Evolutionary conservation across 805 yeast genomes (phyloP).

Genomic region (Sugiyamaella boreocaroliniensis): DNA sequence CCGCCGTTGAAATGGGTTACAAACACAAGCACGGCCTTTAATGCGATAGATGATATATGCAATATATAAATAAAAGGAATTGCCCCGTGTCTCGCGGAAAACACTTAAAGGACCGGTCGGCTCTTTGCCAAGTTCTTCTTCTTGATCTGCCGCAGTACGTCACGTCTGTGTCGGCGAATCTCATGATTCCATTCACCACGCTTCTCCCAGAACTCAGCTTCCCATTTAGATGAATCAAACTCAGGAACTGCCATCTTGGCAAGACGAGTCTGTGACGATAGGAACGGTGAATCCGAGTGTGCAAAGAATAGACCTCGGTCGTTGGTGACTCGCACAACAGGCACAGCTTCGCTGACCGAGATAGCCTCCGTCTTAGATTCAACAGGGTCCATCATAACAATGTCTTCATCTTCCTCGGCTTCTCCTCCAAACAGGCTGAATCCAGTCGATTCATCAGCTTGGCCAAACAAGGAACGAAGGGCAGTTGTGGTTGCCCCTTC

Average conservation of each 20-base stretch:
- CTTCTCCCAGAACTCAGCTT: constrained; percentile 71
- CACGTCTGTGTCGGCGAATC: constrained; percentile 69
- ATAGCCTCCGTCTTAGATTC: not conserved
- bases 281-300: constrained; percentile 79
- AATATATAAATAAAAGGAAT: not conserved
- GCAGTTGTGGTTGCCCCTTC: constrained; percentile 3
- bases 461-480: constrained; percentile 16
- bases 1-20: constrained; percentile 89
- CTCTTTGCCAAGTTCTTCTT: constrained; percentile 30
- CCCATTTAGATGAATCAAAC: constrained; percentile 47
- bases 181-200: constrained; percentile 76
- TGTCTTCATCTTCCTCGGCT: constrained; percentile 11
- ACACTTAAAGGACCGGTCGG: constrained; percentile 1
- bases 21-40: constrained; percentile 19
- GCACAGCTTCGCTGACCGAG: not conserved
- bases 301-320: constrained; percentile 59
- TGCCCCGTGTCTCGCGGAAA: too few species aligned
- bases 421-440: constrained; percentile 20
- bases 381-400: constrained; percentile 5
- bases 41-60: not conserved
- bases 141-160: constrained; percentile 52
- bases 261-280: constrained; percentile 77
- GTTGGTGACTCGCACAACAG: not conserved
- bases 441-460: constrained; percentile 7
- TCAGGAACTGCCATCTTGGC: constrained; percentile 27